phyloP scores from a whole-genome alignment of 805 yeast species.

The Saccharomyces eubayanus region DNA sequence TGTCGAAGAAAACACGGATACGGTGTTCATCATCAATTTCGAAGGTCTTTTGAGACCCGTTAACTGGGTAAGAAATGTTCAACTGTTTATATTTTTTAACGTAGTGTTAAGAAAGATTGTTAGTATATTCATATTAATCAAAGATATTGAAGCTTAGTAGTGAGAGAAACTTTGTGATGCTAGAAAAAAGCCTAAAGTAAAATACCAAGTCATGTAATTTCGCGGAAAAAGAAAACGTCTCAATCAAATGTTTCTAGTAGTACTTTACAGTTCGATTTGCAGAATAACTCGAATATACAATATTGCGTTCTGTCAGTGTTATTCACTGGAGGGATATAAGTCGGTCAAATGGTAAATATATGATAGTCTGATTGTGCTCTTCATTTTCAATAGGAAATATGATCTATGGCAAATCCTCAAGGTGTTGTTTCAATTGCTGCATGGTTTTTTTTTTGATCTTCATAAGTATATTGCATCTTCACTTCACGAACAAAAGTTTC shows the following conservation, averaged over 20 bases:
- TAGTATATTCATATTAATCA: not conserved
- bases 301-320: not conserved
- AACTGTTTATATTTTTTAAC: slow-evolving; percentile 42
- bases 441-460: not conserved
- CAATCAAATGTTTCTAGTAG: not conserved
- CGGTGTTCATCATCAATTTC: slow-evolving; percentile 99
- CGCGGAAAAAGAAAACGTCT: not conserved
- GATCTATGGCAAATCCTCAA: not conserved
- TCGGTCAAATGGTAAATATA: not conserved
- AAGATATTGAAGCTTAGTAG: not conserved
- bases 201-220: no score
- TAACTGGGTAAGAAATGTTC: slow-evolving; percentile 99
- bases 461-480: not conserved
- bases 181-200: not conserved
- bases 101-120: not conserved
- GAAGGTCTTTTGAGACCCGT: slow-evolving; percentile 98
- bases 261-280: not conserved
- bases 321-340: not conserved
- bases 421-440: not conserved
- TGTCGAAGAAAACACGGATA: slow-evolving; percentile 95
- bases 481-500: not conserved
- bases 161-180: not conserved
- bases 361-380: not conserved
- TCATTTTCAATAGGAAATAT: not conserved
- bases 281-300: not conserved